Conservation (phyloP, 2,329 filamentous ascomycete genomes). For the Paramyrothecium sp. region DNA sequence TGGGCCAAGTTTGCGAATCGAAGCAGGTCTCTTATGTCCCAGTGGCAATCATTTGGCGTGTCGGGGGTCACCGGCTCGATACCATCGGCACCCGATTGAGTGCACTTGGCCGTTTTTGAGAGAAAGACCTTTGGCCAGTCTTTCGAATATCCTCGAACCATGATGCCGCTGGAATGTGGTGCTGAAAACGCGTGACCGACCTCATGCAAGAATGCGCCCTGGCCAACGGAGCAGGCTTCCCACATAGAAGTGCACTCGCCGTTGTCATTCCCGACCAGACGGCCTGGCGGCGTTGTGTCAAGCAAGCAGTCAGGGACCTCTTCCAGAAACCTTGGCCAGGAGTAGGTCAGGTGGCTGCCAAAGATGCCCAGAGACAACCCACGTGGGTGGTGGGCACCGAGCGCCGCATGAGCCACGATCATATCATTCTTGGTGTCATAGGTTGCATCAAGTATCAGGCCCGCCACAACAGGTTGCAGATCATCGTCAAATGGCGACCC, state of each 20-base stretch:
- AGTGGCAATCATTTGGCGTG: constrained; percentile 58
- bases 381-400: constrained; percentile 50
- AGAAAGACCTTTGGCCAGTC: constrained; percentile 43
- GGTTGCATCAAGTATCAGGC: constrained; percentile 67
- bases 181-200: constrained; percentile 70
- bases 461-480: constrained; percentile 63
- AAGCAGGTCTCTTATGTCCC: constrained; percentile 67
- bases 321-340: constrained; percentile 68
- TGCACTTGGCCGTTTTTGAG: constrained; percentile 24
- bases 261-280: constrained; percentile 38
- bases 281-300: constrained; percentile 33
- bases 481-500: constrained; percentile 26
- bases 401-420: constrained; percentile 65
- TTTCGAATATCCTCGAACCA: constrained; percentile 45
- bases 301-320: constrained; percentile 55
- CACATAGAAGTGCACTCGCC: constrained; percentile 40
- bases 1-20: constrained; percentile 68
- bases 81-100: constrained; percentile 18
- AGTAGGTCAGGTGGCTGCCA: constrained; percentile 68
- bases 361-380: constrained; percentile 68
- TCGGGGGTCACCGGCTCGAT: constrained; percentile 18
- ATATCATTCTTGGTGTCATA: constrained; percentile 60
- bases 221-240: constrained; percentile 49
- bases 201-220: constrained; percentile 71
- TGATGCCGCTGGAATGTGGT: constrained; percentile 66